Evolutionary conservation across 306 rosid species (phyloP).

Genomic region (Rosa lucieae): DNA sequence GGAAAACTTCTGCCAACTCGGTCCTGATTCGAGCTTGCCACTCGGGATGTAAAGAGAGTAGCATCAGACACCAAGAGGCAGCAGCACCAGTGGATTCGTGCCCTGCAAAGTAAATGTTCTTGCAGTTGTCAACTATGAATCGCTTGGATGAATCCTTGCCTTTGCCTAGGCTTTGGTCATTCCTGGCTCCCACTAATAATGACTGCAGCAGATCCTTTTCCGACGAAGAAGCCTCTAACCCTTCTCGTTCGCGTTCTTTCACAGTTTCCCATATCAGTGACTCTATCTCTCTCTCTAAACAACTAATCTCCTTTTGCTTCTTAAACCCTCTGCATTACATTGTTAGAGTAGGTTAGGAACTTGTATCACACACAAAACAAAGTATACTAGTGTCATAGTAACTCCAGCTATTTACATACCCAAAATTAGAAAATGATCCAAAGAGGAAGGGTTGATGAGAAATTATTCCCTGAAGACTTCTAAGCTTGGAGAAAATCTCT

Average conservation of each 20-base stretch:
- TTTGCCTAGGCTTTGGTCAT: conserved; percentile 46
- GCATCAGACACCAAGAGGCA: conserved; percentile 85
- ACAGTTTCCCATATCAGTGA: conserved; percentile 75
- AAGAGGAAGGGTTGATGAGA: conserved; percentile 61
- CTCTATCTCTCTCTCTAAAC: conserved; percentile 71
- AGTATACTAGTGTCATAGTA: not conserved
- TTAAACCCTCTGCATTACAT: conserved; percentile 22
- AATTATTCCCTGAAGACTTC: conserved; percentile 58
- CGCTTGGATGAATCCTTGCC: conserved; percentile 53
- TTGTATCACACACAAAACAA: not conserved
- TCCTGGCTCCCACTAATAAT: conserved; percentile 55
- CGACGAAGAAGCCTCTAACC: conserved; percentile 22
- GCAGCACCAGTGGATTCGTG: conserved; percentile 85
- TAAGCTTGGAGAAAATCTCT: conserved; percentile 72
- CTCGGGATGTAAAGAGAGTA: conserved; percentile 73
- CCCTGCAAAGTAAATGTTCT: conserved; percentile 91
- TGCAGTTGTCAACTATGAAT: conserved; percentile 90
- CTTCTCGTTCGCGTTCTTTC: conserved; percentile 62
- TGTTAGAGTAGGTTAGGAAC: not conserved
- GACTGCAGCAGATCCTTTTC: conserved; percentile 80
- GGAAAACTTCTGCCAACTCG: conserved; percentile 65
- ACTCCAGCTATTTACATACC: conserved; percentile 35
- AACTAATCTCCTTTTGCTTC: conserved; percentile 43
- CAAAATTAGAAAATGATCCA: conserved; percentile 37
- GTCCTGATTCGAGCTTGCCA: conserved; percentile 72